Evolutionary conservation across 495 filamentous ascomycete species (phyloP).

Genomic region (Halenospora varia): DNA sequence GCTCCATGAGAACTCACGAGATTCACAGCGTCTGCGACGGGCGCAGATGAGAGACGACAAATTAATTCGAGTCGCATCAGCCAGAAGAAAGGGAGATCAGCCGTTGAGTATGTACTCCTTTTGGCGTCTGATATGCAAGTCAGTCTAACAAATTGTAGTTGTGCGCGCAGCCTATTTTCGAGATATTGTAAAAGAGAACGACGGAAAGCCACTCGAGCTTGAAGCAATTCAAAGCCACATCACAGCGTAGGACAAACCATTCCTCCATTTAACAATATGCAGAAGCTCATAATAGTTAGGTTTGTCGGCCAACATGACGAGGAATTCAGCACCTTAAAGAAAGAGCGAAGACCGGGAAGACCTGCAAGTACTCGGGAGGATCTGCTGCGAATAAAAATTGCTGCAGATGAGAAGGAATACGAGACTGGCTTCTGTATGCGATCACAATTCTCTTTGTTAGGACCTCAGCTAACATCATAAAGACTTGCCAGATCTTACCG

Average conservation of each 20-base stretch:
- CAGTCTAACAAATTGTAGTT: slow-evolving; percentile 41
- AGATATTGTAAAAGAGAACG: slow-evolving; percentile 50
- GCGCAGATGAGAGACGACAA: slow-evolving; percentile 74
- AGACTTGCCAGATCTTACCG: slow-evolving; percentile 50
- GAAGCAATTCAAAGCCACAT: slow-evolving; percentile 60
- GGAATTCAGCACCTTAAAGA: slow-evolving; percentile 68
- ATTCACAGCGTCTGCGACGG: slow-evolving; percentile 67
- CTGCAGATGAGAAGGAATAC: slow-evolving; percentile 73
- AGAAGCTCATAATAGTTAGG: slow-evolving; percentile 35
- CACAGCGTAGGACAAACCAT: slow-evolving; percentile 47
- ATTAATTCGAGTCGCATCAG: slow-evolving; percentile 58
- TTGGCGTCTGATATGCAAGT: background rate
- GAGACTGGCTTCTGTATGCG: slow-evolving; percentile 71
- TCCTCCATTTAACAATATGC: background rate
- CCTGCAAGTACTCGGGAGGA: slow-evolving; percentile 76
- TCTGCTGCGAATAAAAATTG: slow-evolving; percentile 64
- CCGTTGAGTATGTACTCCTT: slow-evolving; percentile 51
- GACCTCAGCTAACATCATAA: slow-evolving; percentile 17
- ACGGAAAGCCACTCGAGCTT: slow-evolving; percentile 48
- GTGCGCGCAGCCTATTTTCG: slow-evolving; percentile 70
- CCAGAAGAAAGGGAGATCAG: slow-evolving; percentile 61
- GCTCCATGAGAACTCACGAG: slow-evolving; percentile 79
- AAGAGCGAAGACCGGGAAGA: slow-evolving; percentile 73
- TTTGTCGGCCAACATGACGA: slow-evolving; percentile 76
- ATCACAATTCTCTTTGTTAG: background rate